Evolutionary conservation across 129 eudicot species (phyloP).

Genomic region (Tagetes erecta): DNA sequence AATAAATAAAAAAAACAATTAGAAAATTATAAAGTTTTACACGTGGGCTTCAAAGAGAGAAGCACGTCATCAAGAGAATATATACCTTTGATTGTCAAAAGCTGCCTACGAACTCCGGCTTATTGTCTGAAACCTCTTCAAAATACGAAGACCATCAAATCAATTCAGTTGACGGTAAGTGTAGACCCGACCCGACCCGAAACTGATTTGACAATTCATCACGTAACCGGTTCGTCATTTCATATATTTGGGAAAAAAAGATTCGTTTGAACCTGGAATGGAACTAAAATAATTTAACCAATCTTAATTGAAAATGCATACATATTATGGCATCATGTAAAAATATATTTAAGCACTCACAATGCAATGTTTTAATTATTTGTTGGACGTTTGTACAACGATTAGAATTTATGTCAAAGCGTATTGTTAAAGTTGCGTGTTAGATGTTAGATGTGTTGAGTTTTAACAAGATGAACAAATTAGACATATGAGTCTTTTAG

Average conservation of each 20-base stretch:
- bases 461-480: too few species aligned
- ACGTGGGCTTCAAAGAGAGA: not conserved
- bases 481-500: too few species aligned
- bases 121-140: not conserved
- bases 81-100: conserved; percentile 66
- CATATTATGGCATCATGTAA: too few species aligned
- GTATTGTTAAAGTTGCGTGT: too few species aligned
- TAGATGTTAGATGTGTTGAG: too few species aligned
- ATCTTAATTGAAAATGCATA: too few species aligned
- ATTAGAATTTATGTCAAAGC: too few species aligned
- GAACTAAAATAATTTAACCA: too few species aligned
- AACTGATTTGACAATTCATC: not conserved
- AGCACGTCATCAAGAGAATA: conserved; percentile 44
- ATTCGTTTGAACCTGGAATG: not conserved
- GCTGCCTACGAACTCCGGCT: conserved; percentile 26
- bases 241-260: not conserved
- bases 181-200: not conserved
- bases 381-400: too few species aligned
- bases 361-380: too few species aligned
- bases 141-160: not conserved
- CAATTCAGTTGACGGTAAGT: not conserved
- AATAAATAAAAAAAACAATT: not conserved
- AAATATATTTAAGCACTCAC: too few species aligned
- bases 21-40: not conserved
- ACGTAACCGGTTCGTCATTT: not conserved